Base-by-base conservation (phyloP, 345 rosid species). In the Trapa bicornis region DNA sequence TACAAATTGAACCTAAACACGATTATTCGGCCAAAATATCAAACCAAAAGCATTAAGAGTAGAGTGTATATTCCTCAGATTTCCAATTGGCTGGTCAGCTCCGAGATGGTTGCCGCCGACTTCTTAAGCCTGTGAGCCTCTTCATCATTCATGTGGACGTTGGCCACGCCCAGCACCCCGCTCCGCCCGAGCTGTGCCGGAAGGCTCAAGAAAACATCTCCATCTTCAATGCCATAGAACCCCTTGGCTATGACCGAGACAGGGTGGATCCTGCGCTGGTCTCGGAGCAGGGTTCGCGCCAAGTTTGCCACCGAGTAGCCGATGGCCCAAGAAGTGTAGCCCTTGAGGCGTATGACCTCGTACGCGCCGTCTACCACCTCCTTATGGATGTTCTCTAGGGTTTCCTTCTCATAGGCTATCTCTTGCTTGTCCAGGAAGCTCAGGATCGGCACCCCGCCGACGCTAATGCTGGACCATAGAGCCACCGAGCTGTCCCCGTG, bases 401-500 rank as follows among this genome's bases (percentile, higher is more conserved):
- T 83, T 66, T 84, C 85, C 73, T 88, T 87, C 83, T 93, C 98
- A 61, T 83, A 90, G 5, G 86, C 72, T 5, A 93, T 93, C 65
- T 86, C 87, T 3, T 93, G 81, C 56, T 83, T 83, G 73, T 90
- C 75, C 8, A 93, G 71, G 80, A 93, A 93, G 75, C 86, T 90
- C 69, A 89, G 10, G 17, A 93, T 80, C 22, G 98, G 97, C 65
- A 93, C 94, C 33, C 97, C 97, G 22, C 98, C 98, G 0, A 93
- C 86, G 60, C 94, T 90, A 65, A 90, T 93, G 83, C 96, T 86
- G 0, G 98, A 93, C 98, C 98, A 93, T 35, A 93, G 64, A 3
- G 98, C 98, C 66, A 93, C 98, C 0, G 98, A 93, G 73, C 91
- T 90, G 77, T 93, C 98, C n/a, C 98, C 98, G 64, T 90, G 98